Conservation (phyloP, 495 filamentous ascomycete species). For the Extremus antarcticus region DNA sequence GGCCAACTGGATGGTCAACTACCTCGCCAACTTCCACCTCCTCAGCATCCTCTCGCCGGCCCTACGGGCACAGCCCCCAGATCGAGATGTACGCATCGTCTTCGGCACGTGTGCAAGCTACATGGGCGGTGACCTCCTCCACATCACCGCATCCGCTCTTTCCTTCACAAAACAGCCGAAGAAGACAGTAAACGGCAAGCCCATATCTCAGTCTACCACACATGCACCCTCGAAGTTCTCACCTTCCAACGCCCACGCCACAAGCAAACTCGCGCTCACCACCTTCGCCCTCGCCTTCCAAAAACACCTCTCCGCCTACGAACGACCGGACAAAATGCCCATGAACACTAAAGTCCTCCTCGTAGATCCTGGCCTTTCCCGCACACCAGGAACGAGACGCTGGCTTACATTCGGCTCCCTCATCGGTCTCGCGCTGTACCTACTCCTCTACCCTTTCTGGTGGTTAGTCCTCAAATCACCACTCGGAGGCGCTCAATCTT, state of each 20-base stretch:
- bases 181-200: conserved; percentile 2
- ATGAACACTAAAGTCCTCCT: conserved; percentile 70
- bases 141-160: conserved; percentile 12
- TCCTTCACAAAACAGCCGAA: background rate
- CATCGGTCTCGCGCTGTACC: conserved; percentile 68
- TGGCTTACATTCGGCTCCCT: conserved; percentile 78
- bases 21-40: conserved; percentile 89
- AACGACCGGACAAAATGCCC: conserved; percentile 69
- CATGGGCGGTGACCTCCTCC: conserved; percentile 49
- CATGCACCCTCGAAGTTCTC: conserved; percentile 15
- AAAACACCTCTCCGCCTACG: conserved; percentile 71
- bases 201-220: background rate
- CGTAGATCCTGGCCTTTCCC: conserved; percentile 71
- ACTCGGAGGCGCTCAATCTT: conserved; percentile 71
- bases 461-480: conserved; percentile 84
- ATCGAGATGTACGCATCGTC: conserved; percentile 83
- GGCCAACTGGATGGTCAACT: conserved; percentile 86
- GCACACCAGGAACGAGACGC: conserved; percentile 76
- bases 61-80: conserved; percentile 76
- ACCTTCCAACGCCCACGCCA: conserved; percentile 50
- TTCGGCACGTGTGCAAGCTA: conserved; percentile 80
- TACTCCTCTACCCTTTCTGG: conserved; percentile 65
- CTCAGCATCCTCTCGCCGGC: conserved; percentile 82
- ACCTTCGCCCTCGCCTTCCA: conserved; percentile 80
- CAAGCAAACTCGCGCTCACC: conserved; percentile 84